Evolutionary conservation across 169 alveolate species (phyloP).

Genomic region (Eimeria zaria): DNA sequence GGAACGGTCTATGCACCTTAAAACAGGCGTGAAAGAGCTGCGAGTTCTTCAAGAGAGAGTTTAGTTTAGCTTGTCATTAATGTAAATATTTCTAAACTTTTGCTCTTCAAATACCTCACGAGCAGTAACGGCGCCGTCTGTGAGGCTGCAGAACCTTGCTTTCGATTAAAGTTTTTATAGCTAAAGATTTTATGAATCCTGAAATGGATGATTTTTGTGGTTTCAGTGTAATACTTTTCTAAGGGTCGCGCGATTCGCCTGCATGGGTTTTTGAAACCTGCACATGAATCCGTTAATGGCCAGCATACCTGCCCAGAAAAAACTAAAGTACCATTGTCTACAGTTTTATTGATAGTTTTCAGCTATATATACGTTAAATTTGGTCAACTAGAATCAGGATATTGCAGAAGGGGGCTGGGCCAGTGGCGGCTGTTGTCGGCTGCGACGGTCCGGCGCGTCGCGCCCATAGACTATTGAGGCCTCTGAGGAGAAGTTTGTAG

Average conservation of each 20-base stretch:
- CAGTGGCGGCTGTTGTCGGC: conserved; percentile 62
- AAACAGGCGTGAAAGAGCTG: neutral
- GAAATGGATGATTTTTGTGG: neutral
- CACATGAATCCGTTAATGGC: too few relatives aligned
- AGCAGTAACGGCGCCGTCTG: neutral
- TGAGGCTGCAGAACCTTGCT: neutral
- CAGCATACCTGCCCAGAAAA: too few relatives aligned
- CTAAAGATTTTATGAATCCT: neutral
- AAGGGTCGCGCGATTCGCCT: neutral
- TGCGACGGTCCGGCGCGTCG: conserved; percentile 77
- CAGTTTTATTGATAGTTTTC: neutral
- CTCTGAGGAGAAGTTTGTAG: neutral
- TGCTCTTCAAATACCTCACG: neutral
- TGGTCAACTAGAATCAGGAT: neutral
- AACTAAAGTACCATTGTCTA: too few relatives aligned
- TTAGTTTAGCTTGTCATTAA: neutral
- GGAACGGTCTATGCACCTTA: neutral
- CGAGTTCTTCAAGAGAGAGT: neutral
- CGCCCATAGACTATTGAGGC: conserved; percentile 25
- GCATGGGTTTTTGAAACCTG: neutral
- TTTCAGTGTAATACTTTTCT: neutral
- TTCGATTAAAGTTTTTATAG: neutral
- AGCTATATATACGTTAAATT: neutral
- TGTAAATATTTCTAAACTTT: neutral
- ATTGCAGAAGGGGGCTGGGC: conserved; percentile 4